phyloP scores from a whole-genome alignment of 805 yeast species.

The Saturnispora hagleri region DNA sequence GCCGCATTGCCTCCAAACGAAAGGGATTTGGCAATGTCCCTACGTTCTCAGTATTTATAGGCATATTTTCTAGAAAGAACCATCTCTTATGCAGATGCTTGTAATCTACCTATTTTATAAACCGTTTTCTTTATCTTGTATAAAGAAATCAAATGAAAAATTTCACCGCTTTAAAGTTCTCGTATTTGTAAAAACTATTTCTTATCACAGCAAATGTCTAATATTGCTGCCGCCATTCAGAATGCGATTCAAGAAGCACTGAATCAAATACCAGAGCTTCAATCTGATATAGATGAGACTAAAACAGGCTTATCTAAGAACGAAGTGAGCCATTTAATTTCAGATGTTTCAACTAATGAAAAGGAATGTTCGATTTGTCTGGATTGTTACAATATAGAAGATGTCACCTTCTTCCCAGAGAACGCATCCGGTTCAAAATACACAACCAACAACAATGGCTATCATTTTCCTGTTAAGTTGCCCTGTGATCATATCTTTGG shows the following conservation, averaged over 20 bases:
- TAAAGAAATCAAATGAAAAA: conserved; percentile 7
- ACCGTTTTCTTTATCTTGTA: background rate
- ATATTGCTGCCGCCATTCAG: background rate
- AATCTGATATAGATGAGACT: background rate
- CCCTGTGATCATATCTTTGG: conserved; percentile 91
- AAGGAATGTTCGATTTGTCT: conserved; percentile 1
- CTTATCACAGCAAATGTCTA: background rate
- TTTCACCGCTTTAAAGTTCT: background rate
- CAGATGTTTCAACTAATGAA: background rate
- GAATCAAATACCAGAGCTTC: background rate
- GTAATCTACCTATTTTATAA: background rate
- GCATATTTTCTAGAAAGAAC: background rate
- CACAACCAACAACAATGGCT: conserved; percentile 5
- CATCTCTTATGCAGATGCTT: background rate
- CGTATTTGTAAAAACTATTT: background rate
- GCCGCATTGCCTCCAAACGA: conserved; percentile 41
- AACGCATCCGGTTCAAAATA: conserved; percentile 9
- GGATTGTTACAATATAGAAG: conserved; percentile 1
- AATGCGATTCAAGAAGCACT: background rate
- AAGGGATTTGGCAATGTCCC: conserved; percentile 44
- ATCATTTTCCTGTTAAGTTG: conserved; percentile 60
- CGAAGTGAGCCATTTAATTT: background rate
- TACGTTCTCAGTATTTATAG: conserved; percentile 44
- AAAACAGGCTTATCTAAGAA: background rate
- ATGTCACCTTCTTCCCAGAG: conserved; percentile 6